Evolutionary conservation across 345 rosid genomes (phyloP), one percentile per base, ranked within the genome.

Genomic region (Streptanthus diversifolius): DNA sequence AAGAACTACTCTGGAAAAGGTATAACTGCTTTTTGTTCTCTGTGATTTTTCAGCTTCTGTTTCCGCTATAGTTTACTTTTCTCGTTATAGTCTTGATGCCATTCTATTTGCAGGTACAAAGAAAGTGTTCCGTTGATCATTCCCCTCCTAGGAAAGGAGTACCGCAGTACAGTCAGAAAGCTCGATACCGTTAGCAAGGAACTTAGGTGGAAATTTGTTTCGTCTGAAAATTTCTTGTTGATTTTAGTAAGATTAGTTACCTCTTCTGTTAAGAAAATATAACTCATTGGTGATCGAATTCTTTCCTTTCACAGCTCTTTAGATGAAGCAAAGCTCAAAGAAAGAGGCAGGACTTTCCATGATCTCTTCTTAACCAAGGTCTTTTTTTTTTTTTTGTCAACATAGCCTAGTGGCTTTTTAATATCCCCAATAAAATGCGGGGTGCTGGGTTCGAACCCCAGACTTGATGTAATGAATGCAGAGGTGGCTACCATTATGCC

Each of bases 351-450:
- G 83, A 80, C 82, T 60, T 93, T 90, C 78, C 97, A 88, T 65
- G 98, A 90, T 83, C 82, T 90, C 30, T 92, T 92, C 81, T 81
- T 90, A 72, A 88, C 93, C 61, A 92, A 92, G 95, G 98, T 92
- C 45, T 65, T 63, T 59, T n/a, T n/a, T n/a, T n/a, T n/a, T n/a
- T n/a, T n/a, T n/a, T n/a, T n/a, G n/a, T n/a, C n/a, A n/a, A n/a
- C n/a, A n/a, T n/a, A n/a, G n/a, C n/a, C n/a, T n/a, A n/a, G n/a
- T n/a, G n/a, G n/a, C n/a, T n/a, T n/a, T n/a, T n/a, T n/a, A n/a
- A n/a, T n/a, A n/a, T n/a, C n/a, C n/a, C n/a, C n/a, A n/a, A n/a
- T n/a, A n/a, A n/a, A n/a, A n/a, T n/a, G n/a, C n/a, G n/a, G n/a
- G n/a, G n/a, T n/a, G n/a, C n/a, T n/a, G n/a, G n/a, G n/a, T n/a